Evolutionary conservation across 208 protist genomes (phyloP).

Genomic region (Porcisia deanei): DNA sequence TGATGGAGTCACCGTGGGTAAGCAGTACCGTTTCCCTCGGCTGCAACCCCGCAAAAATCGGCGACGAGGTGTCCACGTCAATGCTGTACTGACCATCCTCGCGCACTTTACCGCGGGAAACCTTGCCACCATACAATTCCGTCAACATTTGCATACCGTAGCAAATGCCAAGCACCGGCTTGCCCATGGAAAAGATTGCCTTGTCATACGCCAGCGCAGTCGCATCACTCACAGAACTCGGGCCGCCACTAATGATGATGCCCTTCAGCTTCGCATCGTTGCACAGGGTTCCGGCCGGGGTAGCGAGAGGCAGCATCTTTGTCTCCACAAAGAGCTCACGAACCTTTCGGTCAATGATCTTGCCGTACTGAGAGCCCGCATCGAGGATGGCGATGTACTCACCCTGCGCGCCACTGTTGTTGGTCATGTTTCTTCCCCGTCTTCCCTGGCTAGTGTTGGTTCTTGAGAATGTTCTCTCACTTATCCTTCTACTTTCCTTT

Average conservation of each 20-base stretch:
- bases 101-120: slow-evolving; percentile 82
- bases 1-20: slow-evolving; percentile 95
- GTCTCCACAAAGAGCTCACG: slow-evolving; percentile 94
- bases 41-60: slow-evolving; percentile 70
- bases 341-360: slow-evolving; percentile 96
- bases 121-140: slow-evolving; percentile 82
- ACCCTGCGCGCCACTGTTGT: slow-evolving; percentile 7
- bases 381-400: slow-evolving; percentile 95
- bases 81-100: slow-evolving; percentile 96
- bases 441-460: no score
- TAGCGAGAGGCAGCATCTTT: slow-evolving; percentile 89
- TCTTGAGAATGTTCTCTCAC: not conserved
- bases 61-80: slow-evolving; percentile 51
- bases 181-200: slow-evolving; percentile 72
- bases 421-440: slow-evolving; percentile 8
- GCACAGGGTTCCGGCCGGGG: slow-evolving; percentile 42
- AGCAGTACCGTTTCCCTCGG: slow-evolving; percentile 84
- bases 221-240: slow-evolving; percentile 84
- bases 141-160: slow-evolving; percentile 98
- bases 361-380: slow-evolving; percentile 96
- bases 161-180: slow-evolving; percentile 97
- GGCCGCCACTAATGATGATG: slow-evolving; percentile 96
- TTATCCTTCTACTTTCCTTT: no score
- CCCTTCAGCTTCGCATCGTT: slow-evolving; percentile 71
- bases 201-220: slow-evolving; percentile 87